Evolutionary conservation across 75 land plant genomes (phyloP).

Genomic region (Selaginella tamariscina): DNA sequence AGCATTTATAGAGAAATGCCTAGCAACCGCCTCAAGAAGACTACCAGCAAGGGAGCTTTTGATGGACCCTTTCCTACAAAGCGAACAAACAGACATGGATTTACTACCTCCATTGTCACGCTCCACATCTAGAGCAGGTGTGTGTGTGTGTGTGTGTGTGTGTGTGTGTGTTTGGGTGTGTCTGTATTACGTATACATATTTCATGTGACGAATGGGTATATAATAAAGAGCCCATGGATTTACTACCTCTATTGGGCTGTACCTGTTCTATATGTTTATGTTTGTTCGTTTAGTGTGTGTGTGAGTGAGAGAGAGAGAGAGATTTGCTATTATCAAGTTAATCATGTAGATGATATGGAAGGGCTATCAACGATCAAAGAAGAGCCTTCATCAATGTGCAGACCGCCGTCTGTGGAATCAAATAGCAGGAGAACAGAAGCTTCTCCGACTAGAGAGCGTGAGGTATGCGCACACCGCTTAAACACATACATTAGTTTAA

Average conservation of each 20-base stretch:
- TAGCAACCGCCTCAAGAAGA: conserved; percentile 50
- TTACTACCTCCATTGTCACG: neutral
- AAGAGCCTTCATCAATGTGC: neutral
- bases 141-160: no score
- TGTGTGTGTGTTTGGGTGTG: no score
- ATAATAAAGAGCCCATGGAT: no score
- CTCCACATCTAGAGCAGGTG: neutral
- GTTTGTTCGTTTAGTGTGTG: no score
- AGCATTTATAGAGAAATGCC: conserved; percentile 71
- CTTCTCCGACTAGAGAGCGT: neutral
- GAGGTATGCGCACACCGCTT: no score
- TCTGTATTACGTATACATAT: no score
- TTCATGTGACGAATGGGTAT: no score
- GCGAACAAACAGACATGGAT: conserved; percentile 16
- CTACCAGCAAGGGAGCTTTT: conserved; percentile 73
- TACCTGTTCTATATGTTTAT: no score
- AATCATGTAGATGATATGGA: neutral
- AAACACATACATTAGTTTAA: no score
- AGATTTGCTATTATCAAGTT: no score
- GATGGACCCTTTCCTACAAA: conserved; percentile 56
- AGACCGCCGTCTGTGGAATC: neutral
- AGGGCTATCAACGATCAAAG: neutral
- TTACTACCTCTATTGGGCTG: no score
- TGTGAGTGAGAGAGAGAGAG: no score
- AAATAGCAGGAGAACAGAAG: neutral